Evolutionary conservation across 345 rosid genomes (phyloP), one percentile per base, ranked within the genome.

Genomic region (Lenwebbia sp.): DNA sequence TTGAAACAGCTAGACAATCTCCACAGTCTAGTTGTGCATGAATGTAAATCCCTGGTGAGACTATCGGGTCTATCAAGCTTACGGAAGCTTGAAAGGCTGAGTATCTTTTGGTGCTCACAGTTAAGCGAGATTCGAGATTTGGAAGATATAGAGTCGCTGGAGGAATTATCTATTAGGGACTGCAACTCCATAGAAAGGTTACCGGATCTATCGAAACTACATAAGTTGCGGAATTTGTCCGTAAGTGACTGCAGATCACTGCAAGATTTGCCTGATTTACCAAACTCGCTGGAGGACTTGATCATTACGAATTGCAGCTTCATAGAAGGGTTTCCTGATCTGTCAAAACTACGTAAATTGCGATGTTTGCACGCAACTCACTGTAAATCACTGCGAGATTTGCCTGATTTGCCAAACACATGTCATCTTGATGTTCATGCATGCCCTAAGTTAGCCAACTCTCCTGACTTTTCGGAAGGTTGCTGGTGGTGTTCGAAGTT

Each of bases 21-120:
- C 26, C 11, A 14, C 5, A 4, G 15, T 7, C 8, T 3, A 3
- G 26, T 22, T 0, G 15, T 54, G 55, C 22, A 5, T 0, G 7
- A 22, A 7, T 54, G 57, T 54, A 8, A 54, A 54, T 54, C 25
- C 25, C 25, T 54, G 4, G 57, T 54, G 57, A 54, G 57, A 9
- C 9, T 54, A 21, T 54, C 25, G 0, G 25, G 57, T 21, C 57
- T 54, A 54, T 54, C 25, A 22, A 54, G 57, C 25, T 54, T 54
- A 21, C 3, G 57, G 57, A 54, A 54, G 25, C 57, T 54, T 3
- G 5, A 7, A 22, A 2, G 1, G 1, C 4, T 54, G 57, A 3
- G 10, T 3, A 54, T 54, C 10, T 8, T 3, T 54, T 7, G 10
- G 25, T 54, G 57, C 57, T 54, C 57, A 21, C 57, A 54, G 26